These are phyloP conservation scores for Leishmania tarentolae DNA, from an alignment of 208 protist genomes.

Conservation along the genomic window DNA sequence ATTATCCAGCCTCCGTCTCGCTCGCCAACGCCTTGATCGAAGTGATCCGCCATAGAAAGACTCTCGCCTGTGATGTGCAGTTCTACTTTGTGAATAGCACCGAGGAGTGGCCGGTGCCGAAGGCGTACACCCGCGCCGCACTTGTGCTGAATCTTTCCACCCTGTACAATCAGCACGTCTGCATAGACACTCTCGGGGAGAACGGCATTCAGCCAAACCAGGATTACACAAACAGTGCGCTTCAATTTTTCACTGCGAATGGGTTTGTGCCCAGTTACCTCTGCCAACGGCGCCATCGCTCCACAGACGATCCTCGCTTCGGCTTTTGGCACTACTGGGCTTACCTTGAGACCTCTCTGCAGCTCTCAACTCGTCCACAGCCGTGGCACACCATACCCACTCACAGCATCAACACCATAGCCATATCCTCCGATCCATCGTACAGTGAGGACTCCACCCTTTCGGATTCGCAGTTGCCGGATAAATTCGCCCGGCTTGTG, in stretches of 20 bases:
- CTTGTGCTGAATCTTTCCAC: constrained; percentile 70
- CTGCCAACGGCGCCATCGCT: constrained; percentile 33
- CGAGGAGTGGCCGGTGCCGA: constrained; percentile 54
- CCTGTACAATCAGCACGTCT: constrained; percentile 43
- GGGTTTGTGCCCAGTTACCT: constrained; percentile 31
- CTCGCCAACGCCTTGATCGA: constrained; percentile 55
- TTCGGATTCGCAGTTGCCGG: neutral
- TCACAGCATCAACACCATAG: constrained; percentile 60
- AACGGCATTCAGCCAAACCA: constrained; percentile 77
- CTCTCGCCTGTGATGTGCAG: constrained; percentile 56
- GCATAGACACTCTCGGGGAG: constrained; percentile 50
- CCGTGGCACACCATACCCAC: constrained; percentile 44
- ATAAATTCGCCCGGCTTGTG: constrained; percentile 16
- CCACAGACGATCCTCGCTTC: neutral
- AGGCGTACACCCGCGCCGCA: constrained; percentile 50
- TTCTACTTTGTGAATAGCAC: constrained; percentile 66
- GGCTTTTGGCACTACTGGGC: constrained; percentile 28
- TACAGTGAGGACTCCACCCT: neutral
- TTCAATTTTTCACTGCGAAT: constrained; percentile 7
- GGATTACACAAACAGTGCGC: constrained; percentile 54
- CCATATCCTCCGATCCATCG: constrained; percentile 40
- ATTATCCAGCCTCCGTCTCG: constrained; percentile 36
- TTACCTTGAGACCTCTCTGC: constrained; percentile 34
- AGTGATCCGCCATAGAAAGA: constrained; percentile 33
- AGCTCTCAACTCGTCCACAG: constrained; percentile 32